Conservation (phyloP, 2,329 filamentous ascomycete genomes). For the Arthrobotrys sphaeroides region DNA sequence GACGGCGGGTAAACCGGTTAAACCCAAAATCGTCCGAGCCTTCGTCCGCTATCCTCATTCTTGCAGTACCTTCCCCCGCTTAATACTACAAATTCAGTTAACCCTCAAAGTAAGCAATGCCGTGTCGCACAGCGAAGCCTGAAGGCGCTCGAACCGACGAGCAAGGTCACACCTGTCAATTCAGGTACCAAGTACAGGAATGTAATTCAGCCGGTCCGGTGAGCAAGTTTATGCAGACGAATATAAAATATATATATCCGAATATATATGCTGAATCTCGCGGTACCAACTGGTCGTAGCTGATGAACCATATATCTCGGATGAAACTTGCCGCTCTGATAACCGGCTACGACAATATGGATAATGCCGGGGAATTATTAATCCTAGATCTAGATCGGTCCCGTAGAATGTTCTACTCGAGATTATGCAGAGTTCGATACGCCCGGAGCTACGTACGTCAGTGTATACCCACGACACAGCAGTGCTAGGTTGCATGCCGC, state of each 20-base stretch:
- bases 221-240: slow-evolving; percentile 10
- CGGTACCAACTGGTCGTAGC: background rate
- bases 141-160: slow-evolving; percentile 12
- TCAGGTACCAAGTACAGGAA: slow-evolving; percentile 38
- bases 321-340: background rate
- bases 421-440: background rate
- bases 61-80: background rate
- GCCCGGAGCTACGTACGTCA: background rate
- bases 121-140: slow-evolving; percentile 4
- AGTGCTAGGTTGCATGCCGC: too few species aligned
- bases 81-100: slow-evolving; percentile 1
- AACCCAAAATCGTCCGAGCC: slow-evolving; percentile 24
- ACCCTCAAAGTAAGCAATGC: slow-evolving; percentile 7
- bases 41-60: background rate
- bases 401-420: background rate
- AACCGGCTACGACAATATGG: background rate
- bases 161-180: slow-evolving; percentile 37
- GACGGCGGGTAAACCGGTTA: slow-evolving; percentile 29
- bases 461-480: too few species aligned
- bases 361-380: slow-evolving; percentile 16
- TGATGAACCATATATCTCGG: background rate
- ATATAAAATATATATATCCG: background rate
- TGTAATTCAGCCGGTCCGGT: slow-evolving; percentile 37
- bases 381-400: slow-evolving; percentile 7
- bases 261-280: slow-evolving; percentile 4